Evolutionary conservation across 345 rosid species (phyloP).

Genomic region (Alliaria petiolata): DNA sequence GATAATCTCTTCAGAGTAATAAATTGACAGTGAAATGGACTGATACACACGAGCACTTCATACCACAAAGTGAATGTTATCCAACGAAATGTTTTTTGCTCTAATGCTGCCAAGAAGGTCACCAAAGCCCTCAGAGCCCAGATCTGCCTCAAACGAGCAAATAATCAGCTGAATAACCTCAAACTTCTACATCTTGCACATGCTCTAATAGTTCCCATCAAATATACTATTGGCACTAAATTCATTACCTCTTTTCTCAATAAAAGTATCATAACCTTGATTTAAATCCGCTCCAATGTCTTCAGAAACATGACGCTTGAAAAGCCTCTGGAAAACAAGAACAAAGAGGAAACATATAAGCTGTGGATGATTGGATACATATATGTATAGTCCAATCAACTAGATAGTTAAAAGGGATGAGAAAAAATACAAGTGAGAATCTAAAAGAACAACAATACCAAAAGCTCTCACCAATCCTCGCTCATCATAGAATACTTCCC

Average conservation of each 20-base stretch:
- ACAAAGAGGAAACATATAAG: conserved; percentile 15
- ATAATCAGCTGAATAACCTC: conserved; percentile 18
- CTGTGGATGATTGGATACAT: neutral
- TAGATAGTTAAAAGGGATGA: neutral
- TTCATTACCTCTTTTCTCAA: conserved; percentile 75
- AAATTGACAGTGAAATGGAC: neutral
- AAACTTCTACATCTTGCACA: neutral
- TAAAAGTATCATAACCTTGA: conserved; percentile 86
- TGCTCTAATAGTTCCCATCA: neutral
- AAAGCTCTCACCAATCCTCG: conserved; percentile 64
- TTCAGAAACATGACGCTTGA: conserved; percentile 70
- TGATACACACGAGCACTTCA: conserved; percentile 18
- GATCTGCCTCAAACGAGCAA: conserved; percentile 44
- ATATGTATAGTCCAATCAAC: neutral
- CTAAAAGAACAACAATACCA: conserved; percentile 20
- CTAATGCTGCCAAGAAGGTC: conserved; percentile 82
- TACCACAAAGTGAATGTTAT: conserved; percentile 99
- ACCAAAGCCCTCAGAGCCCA: conserved; percentile 91
- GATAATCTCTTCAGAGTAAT: conserved; percentile 17
- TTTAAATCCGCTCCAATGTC: conserved; percentile 91
- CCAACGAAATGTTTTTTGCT: conserved; percentile 71
- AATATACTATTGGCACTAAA: neutral
- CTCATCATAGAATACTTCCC: conserved; percentile 75
- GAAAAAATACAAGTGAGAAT: neutral
- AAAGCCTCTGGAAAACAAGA: conserved; percentile 62